Conservation (phyloP, 2,329 filamentous ascomycete genomes). For the Hypoxylon sp. region DNA sequence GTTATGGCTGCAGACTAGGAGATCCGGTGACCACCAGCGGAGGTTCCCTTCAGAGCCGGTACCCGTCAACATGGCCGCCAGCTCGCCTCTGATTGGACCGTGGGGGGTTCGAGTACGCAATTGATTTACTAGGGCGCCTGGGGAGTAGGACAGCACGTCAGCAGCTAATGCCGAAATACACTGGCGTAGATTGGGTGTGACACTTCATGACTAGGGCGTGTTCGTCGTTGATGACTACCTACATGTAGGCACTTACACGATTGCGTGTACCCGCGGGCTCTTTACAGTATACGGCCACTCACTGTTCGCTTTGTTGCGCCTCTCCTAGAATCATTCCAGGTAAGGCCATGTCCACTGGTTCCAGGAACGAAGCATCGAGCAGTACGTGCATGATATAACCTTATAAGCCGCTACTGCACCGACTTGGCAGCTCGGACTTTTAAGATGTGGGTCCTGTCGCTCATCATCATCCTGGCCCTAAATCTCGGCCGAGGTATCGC, state of each 20-base stretch:
- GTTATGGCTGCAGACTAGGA: conserved; percentile 20
- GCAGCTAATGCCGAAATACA: neutral
- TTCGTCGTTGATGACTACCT: neutral
- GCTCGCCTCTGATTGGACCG: conserved; percentile 26
- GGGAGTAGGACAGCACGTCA: neutral
- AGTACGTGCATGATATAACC: neutral
- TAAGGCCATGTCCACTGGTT: neutral
- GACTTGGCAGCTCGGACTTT: neutral
- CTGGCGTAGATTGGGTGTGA: neutral
- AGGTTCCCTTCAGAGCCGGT: conserved; percentile 22
- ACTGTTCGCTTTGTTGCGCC: neutral
- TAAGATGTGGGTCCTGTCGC: conserved; percentile 27
- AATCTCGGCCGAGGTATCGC: conserved; percentile 1
- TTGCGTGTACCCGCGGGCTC: neutral
- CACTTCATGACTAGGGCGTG: neutral
- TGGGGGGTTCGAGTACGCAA: conserved; percentile 29
- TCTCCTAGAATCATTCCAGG: neutral
- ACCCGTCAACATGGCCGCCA: conserved; percentile 11
- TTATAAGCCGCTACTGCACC: neutral
- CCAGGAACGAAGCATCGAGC: neutral
- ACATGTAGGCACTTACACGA: neutral
- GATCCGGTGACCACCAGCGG: conserved; percentile 21
- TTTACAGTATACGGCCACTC: neutral
- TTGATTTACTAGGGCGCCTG: conserved; percentile 14
- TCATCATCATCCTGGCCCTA: conserved; percentile 11